Conservation (phyloP, 1,284 basidiomycete genomes). For the Volvariella volvacea region DNA sequence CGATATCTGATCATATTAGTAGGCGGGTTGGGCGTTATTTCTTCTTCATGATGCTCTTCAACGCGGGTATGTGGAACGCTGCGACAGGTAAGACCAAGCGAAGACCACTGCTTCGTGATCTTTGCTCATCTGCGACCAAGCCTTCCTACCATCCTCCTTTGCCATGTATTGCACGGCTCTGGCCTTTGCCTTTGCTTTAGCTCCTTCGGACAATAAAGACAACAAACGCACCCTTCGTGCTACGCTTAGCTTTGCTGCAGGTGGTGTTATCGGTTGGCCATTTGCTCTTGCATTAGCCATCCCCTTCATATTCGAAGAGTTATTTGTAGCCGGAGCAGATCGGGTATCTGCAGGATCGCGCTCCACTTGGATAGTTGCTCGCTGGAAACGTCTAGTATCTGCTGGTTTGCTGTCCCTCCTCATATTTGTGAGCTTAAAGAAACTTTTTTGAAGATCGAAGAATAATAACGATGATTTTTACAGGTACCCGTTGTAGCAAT, state of each 20-base stretch:
- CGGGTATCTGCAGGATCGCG: constrained; percentile 46
- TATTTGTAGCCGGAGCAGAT: constrained; percentile 76
- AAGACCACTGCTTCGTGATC: constrained; percentile 7
- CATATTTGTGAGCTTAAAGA: constrained; percentile 58
- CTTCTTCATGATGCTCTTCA: constrained; percentile 79
- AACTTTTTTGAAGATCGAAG: neutral
- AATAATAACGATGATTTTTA: constrained; percentile 4
- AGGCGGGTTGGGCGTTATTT: constrained; percentile 88
- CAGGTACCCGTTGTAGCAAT: constrained; percentile 77
- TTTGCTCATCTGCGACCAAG: no score
- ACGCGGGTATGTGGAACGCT: constrained; percentile 92
- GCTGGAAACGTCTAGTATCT: constrained; percentile 57
- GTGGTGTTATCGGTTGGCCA: constrained; percentile 93
- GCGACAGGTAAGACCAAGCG: constrained; percentile 62
- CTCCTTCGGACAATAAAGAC: constrained; percentile 57
- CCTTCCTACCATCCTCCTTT: constrained; percentile 92
- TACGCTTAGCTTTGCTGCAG: constrained; percentile 72
- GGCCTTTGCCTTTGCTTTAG: constrained; percentile 73
- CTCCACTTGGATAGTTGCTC: constrained; percentile 49
- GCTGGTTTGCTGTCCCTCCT: constrained; percentile 54
- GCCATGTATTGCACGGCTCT: constrained; percentile 88
- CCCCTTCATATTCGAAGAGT: constrained; percentile 89
- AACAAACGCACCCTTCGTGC: constrained; percentile 52
- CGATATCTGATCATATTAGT: constrained; percentile 79
- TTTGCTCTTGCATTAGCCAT: constrained; percentile 83